Evolutionary conservation across 2,329 filamentous ascomycete genomes (phyloP).

Genomic region (Talaromyces rugulosus): DNA sequence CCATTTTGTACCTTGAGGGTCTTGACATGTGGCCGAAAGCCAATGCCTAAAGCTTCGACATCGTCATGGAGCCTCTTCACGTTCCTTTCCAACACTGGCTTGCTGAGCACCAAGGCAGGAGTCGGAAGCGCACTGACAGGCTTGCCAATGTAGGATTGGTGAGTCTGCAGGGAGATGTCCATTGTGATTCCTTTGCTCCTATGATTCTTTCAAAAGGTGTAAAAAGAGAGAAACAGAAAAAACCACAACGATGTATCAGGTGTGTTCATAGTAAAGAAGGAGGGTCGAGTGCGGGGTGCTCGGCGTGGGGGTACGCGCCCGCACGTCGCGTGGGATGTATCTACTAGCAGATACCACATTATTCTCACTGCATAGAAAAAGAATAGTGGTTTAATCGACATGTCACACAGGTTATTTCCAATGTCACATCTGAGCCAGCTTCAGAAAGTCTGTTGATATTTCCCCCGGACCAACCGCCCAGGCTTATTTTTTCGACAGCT

Average conservation of each 20-base stretch:
- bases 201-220: neutral
- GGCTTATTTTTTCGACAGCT: neutral
- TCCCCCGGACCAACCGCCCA: neutral
- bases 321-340: neutral
- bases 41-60: constrained; percentile 35
- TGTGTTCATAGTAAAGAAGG: neutral
- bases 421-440: no score
- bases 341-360: neutral
- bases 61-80: constrained; percentile 33
- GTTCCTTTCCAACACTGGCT: constrained; percentile 36
- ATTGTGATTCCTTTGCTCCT: constrained; percentile 15
- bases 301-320: neutral
- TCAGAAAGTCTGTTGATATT: neutral
- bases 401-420: no score
- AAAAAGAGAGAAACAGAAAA: neutral
- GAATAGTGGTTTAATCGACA: neutral
- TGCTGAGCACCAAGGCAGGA: constrained; percentile 37
- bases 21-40: constrained; percentile 44
- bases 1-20: constrained; percentile 37
- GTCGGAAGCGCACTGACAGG: constrained; percentile 33
- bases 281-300: neutral
- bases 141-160: constrained; percentile 34
- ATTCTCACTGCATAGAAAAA: neutral
- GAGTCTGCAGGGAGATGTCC: constrained; percentile 27
- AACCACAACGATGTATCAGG: neutral